These are phyloP conservation scores for Trametes sp. DNA, from an alignment of 1,284 basidiomycete species.

Conservation along the genomic window DNA sequence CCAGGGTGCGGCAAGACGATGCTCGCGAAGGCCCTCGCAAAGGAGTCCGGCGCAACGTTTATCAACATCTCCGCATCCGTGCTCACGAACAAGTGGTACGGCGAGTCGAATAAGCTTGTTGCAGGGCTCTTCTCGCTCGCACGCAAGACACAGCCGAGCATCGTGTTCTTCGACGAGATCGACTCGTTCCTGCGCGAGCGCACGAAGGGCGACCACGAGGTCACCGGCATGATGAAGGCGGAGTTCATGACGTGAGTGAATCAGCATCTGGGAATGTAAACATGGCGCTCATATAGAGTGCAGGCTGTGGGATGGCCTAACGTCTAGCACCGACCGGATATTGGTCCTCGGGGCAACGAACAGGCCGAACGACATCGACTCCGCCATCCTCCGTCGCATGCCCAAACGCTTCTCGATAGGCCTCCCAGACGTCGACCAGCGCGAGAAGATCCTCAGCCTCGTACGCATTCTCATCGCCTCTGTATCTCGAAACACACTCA, in stretches of 20 bases:
- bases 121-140: conserved; percentile 85
- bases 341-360: conserved; percentile 97
- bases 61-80: conserved; percentile 88
- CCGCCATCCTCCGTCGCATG: conserved; percentile 95
- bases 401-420: conserved; percentile 96
- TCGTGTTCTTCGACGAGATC: conserved; percentile 87
- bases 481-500: conserved; percentile 1
- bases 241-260: conserved; percentile 97
- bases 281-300: not conserved
- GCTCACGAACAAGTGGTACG: conserved; percentile 95
- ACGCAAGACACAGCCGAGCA: conserved; percentile 76
- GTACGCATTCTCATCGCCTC: conserved; percentile 51
- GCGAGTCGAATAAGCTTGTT: conserved; percentile 98
- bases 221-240: conserved; percentile 99
- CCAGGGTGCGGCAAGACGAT: conserved; percentile 96
- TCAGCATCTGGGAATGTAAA: not conserved
- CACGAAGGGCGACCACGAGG: conserved; percentile 92
- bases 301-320: conserved; percentile 97
- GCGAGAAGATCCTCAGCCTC: conserved; percentile 88
- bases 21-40: conserved; percentile 94
- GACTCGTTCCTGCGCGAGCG: conserved; percentile 93
- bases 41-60: conserved; percentile 97
- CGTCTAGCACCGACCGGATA: conserved; percentile 85
- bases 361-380: conserved; percentile 93
- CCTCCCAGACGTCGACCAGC: conserved; percentile 84